phyloP scores from a whole-genome alignment of 2,329 filamentous ascomycete species.

The Ophiognomonia clavigignenti-juglandacearum region DNA sequence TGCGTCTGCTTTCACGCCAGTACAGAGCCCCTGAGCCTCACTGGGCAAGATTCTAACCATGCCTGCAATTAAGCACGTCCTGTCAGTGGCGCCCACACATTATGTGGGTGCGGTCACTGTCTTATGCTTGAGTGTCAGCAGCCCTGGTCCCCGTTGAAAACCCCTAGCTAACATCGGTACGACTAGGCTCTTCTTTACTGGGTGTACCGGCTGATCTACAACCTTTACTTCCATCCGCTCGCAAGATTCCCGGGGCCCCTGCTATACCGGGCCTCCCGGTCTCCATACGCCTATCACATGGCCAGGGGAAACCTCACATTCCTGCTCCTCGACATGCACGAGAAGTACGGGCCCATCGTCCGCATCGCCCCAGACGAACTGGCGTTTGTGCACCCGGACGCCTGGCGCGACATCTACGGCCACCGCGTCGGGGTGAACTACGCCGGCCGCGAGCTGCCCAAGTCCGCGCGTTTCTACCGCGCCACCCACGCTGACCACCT shows the following conservation, averaged over 20 bases:
- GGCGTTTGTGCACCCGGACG: constrained; percentile 28
- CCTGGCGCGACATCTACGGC: constrained; percentile 30
- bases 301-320: constrained; percentile 74
- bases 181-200: not conserved
- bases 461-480: constrained; percentile 13
- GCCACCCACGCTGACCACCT: constrained; percentile 12
- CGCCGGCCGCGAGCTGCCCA: constrained; percentile 15
- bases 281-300: constrained; percentile 56
- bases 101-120: no score
- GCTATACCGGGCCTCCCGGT: constrained; percentile 17
- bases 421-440: constrained; percentile 10
- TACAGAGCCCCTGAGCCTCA: no score
- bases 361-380: constrained; percentile 37
- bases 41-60: no score
- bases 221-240: constrained; percentile 24
- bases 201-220: constrained; percentile 19
- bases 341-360: constrained; percentile 35
- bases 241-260: constrained; percentile 21
- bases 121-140: no score
- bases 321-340: constrained; percentile 21
- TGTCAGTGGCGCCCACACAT: no score
- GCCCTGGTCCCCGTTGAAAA: no score
- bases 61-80: no score
- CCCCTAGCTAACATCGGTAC: no score
- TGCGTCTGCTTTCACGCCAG: no score